A percentile compares a stretch with the other conserved stretches of the same genome.
Evolutionary conservation across 495 filamentous ascomycete species (phyloP).

Genomic region (Neohortaea acidophila): DNA sequence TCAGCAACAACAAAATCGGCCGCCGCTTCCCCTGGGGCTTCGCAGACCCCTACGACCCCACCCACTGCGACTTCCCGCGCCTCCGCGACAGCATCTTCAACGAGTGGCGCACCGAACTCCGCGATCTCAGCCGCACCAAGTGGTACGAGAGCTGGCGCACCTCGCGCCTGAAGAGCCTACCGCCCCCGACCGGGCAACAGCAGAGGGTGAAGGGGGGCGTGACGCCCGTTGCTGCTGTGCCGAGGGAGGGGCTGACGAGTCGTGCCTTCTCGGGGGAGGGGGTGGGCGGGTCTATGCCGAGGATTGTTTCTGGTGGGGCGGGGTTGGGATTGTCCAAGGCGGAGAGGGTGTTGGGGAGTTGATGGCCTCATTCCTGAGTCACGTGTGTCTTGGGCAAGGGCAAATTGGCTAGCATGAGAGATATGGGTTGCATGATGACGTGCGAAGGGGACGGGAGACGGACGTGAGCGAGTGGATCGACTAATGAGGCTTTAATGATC

Average conservation of each 20-base stretch:
- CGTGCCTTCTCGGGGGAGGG: constrained; percentile 2
- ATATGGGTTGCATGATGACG: too few species aligned
- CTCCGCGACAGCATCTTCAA: constrained; percentile 82
- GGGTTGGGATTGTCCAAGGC: constrained; percentile 6
- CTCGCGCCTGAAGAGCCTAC: constrained; percentile 36
- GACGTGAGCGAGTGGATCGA: too few species aligned
- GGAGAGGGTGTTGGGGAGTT: constrained; percentile 13
- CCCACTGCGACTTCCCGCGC: constrained; percentile 88
- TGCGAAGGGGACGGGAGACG: too few species aligned
- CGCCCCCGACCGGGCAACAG: constrained; percentile 1
- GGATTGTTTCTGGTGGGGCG: constrained; percentile 9
- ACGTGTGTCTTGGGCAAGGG: too few species aligned
- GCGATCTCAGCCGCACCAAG: constrained; percentile 77
- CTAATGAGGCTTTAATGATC: too few species aligned
- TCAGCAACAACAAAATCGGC: constrained; percentile 40
- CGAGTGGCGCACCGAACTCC: constrained; percentile 83
- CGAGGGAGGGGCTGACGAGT: constrained; percentile 13
- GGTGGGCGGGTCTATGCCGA: constrained; percentile 4
- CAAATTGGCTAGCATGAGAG: too few species aligned
- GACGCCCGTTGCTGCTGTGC: constrained; percentile 13
- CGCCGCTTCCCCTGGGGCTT: constrained; percentile 93
- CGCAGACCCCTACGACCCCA: constrained; percentile 75
- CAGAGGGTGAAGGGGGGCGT: constrained; percentile 8
- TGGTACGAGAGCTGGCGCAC: constrained; percentile 98
- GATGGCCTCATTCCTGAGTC: too few species aligned